These are phyloP conservation scores for Xylaria sp. DNA, from an alignment of 2,329 filamentous ascomycete species.

Conservation along the genomic window DNA sequence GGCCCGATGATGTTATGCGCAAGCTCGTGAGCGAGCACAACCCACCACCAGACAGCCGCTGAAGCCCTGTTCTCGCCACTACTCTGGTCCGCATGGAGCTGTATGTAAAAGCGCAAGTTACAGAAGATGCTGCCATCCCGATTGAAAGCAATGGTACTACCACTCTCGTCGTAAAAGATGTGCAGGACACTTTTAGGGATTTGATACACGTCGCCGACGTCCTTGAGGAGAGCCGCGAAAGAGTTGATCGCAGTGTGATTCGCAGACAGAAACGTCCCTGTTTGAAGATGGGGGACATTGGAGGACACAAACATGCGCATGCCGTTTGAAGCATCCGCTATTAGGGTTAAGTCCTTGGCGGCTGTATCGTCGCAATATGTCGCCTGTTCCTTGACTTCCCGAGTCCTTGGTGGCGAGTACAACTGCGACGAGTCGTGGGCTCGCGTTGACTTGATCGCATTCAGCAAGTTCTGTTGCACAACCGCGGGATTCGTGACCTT, in stretches of 20 bases:
- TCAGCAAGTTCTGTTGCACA: conserved; percentile 77
- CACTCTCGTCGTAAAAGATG: conserved; percentile 84
- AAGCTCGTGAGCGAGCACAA: conserved; percentile 94
- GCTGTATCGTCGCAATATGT: conserved; percentile 87
- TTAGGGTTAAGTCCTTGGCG: conserved; percentile 77
- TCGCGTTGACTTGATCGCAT: conserved; percentile 81
- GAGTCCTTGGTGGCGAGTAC: conserved; percentile 78
- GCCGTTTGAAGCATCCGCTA: conserved; percentile 75
- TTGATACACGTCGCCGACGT: conserved; percentile 78
- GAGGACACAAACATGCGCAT: conserved; percentile 79
- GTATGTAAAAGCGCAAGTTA: conserved; percentile 87
- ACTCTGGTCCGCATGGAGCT: conserved; percentile 73
- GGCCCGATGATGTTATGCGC: conserved; percentile 88
- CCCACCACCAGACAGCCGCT: conserved; percentile 89
- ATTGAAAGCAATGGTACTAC: conserved; percentile 93
- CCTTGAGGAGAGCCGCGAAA: conserved; percentile 76
- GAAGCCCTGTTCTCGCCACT: conserved; percentile 67
- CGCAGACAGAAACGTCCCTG: conserved; percentile 67
- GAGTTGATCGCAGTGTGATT: conserved; percentile 72
- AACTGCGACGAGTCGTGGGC: conserved; percentile 78
- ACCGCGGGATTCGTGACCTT: conserved; percentile 70
- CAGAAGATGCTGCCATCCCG: conserved; percentile 88
- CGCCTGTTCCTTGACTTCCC: conserved; percentile 80
- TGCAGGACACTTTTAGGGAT: conserved; percentile 77
- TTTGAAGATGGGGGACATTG: conserved; percentile 57